Evolutionary conservation across 2,329 filamentous ascomycete species (phyloP), one percentile per base, ranked within the genome.

Genomic region (Aspergillus fructus): DNA sequence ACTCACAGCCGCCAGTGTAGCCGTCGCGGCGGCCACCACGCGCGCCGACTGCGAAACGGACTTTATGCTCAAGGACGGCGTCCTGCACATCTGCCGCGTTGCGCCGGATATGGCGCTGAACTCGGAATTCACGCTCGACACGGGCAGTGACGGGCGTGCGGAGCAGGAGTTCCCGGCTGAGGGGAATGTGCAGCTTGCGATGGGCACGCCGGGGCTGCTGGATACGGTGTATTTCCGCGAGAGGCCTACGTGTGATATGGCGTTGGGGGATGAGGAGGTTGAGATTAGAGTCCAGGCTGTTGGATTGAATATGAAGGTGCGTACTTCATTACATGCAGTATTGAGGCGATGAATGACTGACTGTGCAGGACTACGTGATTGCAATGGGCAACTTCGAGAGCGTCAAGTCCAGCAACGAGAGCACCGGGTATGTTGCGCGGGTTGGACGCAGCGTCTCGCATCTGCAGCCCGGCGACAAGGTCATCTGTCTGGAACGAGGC

Each of bases 351-450:
- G 8, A 9, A 30, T 30, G 2, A 30, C 23, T 23, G 11, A 11
- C 6, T 8, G 7, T 45, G 9, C 23, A 45, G 42, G 42, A 47
- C 45, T 47, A 47, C 23, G 45, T 47, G 23, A 47, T 47, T 33
- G 45, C 45, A 33, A 47, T 47, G 45, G 45, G 45, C 45, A 47
- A 47, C 15, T 47, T 47, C 45, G 45, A 47, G 23, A 47, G 45
- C 45, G 27, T 33, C 45, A 47, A 47, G 45, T 47, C 45, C 45
- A 47, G 45, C 24, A 47, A 47, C 45, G 45, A 47, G 24, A 47
- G 45, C 45, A 47, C 45, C 3, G 45, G 45, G 21, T 47, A 30
- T 47, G 45, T 47, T 3, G 27, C 23, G 24, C 23, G 45, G 7
- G 45, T 47, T 19, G 45, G 45, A 33, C 0, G 17, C 13, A 33